phyloP scores from a whole-genome alignment of 164 flowering plant genomes.

The Kingdonia uniflora region DNA sequence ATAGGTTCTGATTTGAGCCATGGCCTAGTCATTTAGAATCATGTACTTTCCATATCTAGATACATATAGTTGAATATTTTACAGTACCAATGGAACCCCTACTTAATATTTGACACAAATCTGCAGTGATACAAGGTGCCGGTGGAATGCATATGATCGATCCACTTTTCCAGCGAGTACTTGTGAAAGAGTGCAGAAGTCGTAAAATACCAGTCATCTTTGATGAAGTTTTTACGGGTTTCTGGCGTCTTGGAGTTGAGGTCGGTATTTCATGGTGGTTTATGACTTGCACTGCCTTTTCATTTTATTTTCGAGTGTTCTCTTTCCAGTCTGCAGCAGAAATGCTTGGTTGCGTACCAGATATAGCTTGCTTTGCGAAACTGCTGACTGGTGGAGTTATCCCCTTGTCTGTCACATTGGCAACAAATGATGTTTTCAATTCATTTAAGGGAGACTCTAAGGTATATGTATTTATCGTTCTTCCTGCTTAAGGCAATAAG shows the following conservation, averaged over 20 bases:
- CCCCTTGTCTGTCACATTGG: constrained; percentile 88
- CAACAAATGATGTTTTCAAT: constrained; percentile 60
- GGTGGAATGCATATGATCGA: constrained; percentile 98
- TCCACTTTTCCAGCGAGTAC: constrained; percentile 84
- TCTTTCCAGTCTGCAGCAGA: constrained; percentile 66
- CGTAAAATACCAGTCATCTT: constrained; percentile 74
- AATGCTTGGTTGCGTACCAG: constrained; percentile 68
- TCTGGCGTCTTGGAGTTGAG: constrained; percentile 96
- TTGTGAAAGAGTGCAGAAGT: constrained; percentile 64
- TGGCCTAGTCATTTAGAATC: too few species aligned
- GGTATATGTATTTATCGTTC: constrained; percentile 27
- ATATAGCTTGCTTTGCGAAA: constrained; percentile 87
- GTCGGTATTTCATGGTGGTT: constrained; percentile 23
- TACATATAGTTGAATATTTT: too few species aligned
- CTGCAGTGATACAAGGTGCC: constrained; percentile 75
- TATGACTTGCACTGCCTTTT: background rate
- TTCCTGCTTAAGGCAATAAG: too few species aligned
- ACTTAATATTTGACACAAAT: background rate
- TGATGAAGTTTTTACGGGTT: constrained; percentile 96
- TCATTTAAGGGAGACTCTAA: constrained; percentile 83
- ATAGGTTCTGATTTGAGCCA: too few species aligned
- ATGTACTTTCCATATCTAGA: too few species aligned
- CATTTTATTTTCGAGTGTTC: background rate
- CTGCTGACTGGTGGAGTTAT: constrained; percentile 88
- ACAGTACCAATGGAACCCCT: too few species aligned